A percentile compares a stretch with the other conserved stretches of the same genome.
These are phyloP conservation scores for Dillenia suffruticosa DNA, from an alignment of 164 flowering plant genomes.

Conservation along the genomic window DNA sequence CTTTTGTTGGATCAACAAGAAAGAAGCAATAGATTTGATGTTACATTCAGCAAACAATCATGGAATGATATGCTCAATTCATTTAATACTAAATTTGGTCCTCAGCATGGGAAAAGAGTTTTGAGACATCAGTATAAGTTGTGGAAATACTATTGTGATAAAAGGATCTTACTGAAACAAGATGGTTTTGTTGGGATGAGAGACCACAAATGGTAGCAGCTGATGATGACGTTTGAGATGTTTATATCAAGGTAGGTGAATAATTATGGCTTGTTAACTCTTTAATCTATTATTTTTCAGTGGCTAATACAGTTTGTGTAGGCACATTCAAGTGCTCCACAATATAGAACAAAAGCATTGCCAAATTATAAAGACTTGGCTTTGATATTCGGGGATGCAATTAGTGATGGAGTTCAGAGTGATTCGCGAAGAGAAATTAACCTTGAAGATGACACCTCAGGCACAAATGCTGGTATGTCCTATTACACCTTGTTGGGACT, in stretches of 20 bases:
- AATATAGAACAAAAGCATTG: constrained; percentile 38
- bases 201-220: constrained; percentile 39
- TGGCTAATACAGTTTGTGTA: constrained; percentile 12
- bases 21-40: constrained; percentile 40
- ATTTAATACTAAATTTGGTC: constrained; percentile 51
- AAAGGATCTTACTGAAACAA: constrained; percentile 31
- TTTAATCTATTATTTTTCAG: not conserved
- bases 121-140: constrained; percentile 53
- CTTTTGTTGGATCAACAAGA: constrained; percentile 50
- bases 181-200: constrained; percentile 56
- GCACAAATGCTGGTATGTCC: constrained; percentile 26
- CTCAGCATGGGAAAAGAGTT: constrained; percentile 49
- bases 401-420: constrained; percentile 9
- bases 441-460: constrained; percentile 16
- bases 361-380: constrained; percentile 39
- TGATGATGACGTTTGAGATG: constrained; percentile 49
- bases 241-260: constrained; percentile 44
- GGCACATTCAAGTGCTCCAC: constrained; percentile 39
- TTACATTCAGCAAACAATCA: constrained; percentile 49
- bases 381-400: constrained; percentile 30
- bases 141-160: constrained; percentile 42
- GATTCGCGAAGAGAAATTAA: constrained; percentile 16
- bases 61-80: constrained; percentile 51
- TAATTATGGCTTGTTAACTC: constrained; percentile 1
- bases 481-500: not conserved